These are phyloP conservation scores for Plantago major DNA, from an alignment of 257 asterid genomes.

Conservation along the genomic window DNA sequence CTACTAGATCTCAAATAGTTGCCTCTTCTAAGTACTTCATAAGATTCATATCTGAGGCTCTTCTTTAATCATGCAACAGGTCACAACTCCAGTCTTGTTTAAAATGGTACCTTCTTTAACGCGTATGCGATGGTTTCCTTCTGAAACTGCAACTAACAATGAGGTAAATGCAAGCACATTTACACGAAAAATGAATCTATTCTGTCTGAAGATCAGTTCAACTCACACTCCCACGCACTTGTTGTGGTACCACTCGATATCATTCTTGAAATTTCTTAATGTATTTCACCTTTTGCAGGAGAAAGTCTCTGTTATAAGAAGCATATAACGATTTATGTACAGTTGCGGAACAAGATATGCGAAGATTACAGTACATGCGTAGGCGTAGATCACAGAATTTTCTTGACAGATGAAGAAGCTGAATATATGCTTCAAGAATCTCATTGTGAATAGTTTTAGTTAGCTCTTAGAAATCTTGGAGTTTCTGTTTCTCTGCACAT, in stretches of 20 bases:
- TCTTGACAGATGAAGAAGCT: too few species aligned
- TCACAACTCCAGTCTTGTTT: constrained; percentile 91
- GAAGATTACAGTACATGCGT: neutral
- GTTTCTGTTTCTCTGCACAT: too few species aligned
- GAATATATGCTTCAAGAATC: too few species aligned
- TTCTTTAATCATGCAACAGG: constrained; percentile 38
- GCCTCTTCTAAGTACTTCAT: too few species aligned
- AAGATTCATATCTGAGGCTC: neutral
- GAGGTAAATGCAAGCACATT: constrained; percentile 44
- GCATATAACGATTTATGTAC: neutral
- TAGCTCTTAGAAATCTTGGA: too few species aligned
- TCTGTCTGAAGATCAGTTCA: too few species aligned
- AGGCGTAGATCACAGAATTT: too few species aligned
- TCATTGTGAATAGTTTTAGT: too few species aligned
- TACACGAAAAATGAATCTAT: too few species aligned
- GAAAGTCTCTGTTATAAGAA: constrained; percentile 34
- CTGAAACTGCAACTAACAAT: constrained; percentile 42
- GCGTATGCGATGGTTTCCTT: constrained; percentile 88
- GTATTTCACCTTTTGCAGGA: constrained; percentile 48
- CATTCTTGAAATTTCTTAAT: neutral
- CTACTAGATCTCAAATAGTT: neutral
- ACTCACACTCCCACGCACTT: too few species aligned
- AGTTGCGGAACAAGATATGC: neutral
- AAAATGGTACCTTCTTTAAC: constrained; percentile 87
- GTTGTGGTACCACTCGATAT: neutral